Conservation (phyloP, 1,139 yeast species). For the Tardiomyces digboiensis region DNA sequence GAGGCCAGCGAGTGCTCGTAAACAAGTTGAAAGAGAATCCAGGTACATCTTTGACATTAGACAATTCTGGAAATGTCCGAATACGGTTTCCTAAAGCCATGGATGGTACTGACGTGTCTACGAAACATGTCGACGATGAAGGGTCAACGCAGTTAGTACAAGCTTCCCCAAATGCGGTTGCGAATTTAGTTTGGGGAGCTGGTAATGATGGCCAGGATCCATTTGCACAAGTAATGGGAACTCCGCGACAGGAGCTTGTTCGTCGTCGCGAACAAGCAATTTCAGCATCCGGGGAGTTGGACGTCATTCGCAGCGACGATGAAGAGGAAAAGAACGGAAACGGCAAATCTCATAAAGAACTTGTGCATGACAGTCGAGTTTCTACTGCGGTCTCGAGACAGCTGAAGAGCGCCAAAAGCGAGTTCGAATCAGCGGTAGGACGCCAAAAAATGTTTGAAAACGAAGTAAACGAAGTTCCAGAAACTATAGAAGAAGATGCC, state of each 20-base stretch:
- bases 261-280: slow-evolving; percentile 1
- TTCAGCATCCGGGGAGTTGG: slow-evolving; percentile 4
- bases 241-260: slow-evolving; percentile 5
- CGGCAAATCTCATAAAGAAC: too few relatives aligned
- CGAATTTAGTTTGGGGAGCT: slow-evolving; percentile 2
- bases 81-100: too few relatives aligned
- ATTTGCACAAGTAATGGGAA: slow-evolving; percentile 9
- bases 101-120: too few relatives aligned
- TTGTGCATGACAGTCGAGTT: too few relatives aligned
- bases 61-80: background rate
- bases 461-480: background rate
- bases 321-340: too few relatives aligned
- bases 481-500: background rate
- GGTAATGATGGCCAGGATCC: slow-evolving; percentile 3
- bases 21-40: background rate
- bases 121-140: background rate
- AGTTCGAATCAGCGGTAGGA: too few relatives aligned
- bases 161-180: background rate
- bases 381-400: too few relatives aligned
- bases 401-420: too few relatives aligned
- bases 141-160: background rate
- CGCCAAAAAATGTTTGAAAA: background rate
- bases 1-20: background rate
- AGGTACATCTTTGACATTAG: background rate
- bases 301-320: slow-evolving; percentile 10